These are phyloP conservation scores for Entonaema liquescens DNA, from an alignment of 495 filamentous ascomycete genomes.

Conservation along the genomic window DNA sequence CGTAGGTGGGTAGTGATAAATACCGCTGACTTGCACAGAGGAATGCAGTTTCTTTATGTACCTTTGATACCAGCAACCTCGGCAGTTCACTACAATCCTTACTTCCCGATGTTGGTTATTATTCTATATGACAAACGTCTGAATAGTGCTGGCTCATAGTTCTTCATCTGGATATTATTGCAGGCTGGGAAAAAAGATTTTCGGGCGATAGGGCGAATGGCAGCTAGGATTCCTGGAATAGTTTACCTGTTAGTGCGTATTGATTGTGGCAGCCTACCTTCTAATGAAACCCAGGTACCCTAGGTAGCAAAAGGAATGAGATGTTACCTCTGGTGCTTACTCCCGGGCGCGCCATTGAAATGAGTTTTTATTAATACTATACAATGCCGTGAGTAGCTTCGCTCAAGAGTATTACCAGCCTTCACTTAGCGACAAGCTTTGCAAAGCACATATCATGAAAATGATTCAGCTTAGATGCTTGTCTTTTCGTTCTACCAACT, in stretches of 20 bases:
- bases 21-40: not conserved
- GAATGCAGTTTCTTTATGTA: not conserved
- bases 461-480: not conserved
- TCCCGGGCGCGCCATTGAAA: too few species aligned
- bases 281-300: not conserved
- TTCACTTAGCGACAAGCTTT: too few species aligned
- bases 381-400: too few species aligned
- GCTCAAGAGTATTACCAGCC: too few species aligned
- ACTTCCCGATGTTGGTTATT: not conserved
- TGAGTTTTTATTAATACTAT: too few species aligned
- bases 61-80: not conserved
- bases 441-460: not conserved
- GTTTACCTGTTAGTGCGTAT: not conserved
- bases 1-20: conserved; percentile 14
- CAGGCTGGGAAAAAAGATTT: not conserved
- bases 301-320: conserved; percentile 12
- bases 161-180: not conserved
- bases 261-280: not conserved
- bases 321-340: too few species aligned
- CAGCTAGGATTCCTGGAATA: not conserved
- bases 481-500: not conserved
- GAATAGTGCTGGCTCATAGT: not conserved
- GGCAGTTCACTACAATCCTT: not conserved
- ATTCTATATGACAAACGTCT: not conserved
- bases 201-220: not conserved